These are phyloP conservation scores for Physcomitrellopsis africana DNA, from an alignment of 225 moss, liverwort and hornwort species.

Conservation along the genomic window DNA sequence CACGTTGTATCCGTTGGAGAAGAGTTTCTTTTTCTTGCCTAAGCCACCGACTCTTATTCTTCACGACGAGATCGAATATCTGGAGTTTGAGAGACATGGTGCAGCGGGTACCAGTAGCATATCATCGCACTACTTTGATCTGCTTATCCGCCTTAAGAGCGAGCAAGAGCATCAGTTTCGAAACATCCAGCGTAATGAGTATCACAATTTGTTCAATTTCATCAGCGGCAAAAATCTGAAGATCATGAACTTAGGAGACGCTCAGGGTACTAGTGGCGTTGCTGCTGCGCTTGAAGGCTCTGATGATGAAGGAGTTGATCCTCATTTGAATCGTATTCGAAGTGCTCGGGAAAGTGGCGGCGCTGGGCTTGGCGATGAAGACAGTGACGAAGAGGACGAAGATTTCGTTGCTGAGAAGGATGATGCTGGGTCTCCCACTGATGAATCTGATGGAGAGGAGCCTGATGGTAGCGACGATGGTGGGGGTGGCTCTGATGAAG, in stretches of 20 bases:
- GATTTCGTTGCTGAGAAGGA: conserved; percentile 99
- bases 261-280: conserved; percentile 85
- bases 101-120: conserved; percentile 98
- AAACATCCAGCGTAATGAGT: conserved; percentile 94
- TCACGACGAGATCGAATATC: conserved; percentile 96
- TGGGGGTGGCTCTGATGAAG: conserved; percentile 62
- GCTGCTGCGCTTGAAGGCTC: conserved; percentile 94
- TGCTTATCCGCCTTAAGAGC: conserved; percentile 93
- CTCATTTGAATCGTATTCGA: conserved; percentile 95
- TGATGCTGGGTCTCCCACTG: conserved; percentile 96
- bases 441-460: conserved; percentile 90
- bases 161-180: conserved; percentile 99
- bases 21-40: conserved; percentile 98
- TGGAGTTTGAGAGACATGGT: conserved; percentile 98
- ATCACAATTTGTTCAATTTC: conserved; percentile 93
- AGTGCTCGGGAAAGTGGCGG: conserved; percentile 82
- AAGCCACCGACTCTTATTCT: conserved; percentile 98
- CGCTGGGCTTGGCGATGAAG: conserved; percentile 78
- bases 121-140: conserved; percentile 96
- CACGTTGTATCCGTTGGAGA: conserved; percentile 92
- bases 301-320: conserved; percentile 99
- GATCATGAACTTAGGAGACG: conserved; percentile 95
- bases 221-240: conserved; percentile 92
- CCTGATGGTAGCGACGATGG: conserved; percentile 83
- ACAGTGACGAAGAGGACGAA: conserved; percentile 99